phyloP scores from a whole-genome alignment of 73 alveolate species.

The Blepharisma japonicum region DNA sequence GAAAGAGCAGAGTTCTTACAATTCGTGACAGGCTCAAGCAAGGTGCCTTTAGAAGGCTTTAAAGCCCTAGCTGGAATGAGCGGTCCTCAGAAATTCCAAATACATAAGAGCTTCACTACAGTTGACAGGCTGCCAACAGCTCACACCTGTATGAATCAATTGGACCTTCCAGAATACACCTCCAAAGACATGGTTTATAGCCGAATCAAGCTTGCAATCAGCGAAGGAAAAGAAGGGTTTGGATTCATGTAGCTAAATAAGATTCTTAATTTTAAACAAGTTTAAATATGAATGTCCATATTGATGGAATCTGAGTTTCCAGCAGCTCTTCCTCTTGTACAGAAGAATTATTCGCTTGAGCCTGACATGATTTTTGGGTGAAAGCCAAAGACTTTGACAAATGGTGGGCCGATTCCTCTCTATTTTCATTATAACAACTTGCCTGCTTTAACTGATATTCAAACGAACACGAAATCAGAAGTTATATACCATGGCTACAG shows the following conservation, averaged over 20 bases:
- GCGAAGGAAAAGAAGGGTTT: conserved; percentile 65
- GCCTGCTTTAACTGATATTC: neutral
- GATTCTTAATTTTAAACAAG: too few relatives aligned
- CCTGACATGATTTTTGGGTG: conserved; percentile 7
- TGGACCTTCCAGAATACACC: conserved; percentile 97
- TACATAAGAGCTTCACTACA: conserved; percentile 78
- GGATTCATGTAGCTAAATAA: conserved; percentile 32
- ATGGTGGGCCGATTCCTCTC: conserved; percentile 28
- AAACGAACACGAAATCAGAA: neutral
- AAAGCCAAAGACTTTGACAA: neutral
- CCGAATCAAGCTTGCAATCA: conserved; percentile 43
- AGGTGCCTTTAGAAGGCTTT: conserved; percentile 98
- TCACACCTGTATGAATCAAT: conserved; percentile 85
- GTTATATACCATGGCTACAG: conserved; percentile 18
- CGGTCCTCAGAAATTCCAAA: conserved; percentile 91
- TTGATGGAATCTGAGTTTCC: neutral
- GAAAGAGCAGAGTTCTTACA: conserved; percentile 91
- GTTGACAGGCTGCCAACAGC: conserved; percentile 89
- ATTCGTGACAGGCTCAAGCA: conserved; percentile 94
- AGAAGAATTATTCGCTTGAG: neutral
- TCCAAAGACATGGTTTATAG: conserved; percentile 83
- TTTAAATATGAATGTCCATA: too few relatives aligned
- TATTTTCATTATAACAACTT: neutral
- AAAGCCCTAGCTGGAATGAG: conserved; percentile 93
- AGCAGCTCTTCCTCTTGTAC: neutral